phyloP scores from a whole-genome alignment of 345 rosid genomes.

The Brassica juncea region DNA sequence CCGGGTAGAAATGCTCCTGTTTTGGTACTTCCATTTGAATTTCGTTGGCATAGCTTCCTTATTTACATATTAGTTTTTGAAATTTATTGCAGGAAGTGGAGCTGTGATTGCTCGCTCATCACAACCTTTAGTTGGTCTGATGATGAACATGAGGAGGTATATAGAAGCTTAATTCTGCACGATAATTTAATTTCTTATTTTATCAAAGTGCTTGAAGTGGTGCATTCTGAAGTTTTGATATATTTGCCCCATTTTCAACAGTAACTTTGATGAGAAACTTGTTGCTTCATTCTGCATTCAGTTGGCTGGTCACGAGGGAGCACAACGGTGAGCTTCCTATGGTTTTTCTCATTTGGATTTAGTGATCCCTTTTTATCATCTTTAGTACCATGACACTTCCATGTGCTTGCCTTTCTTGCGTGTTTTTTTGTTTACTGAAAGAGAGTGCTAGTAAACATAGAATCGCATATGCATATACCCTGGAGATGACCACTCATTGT shows the following conservation, averaged over 20 bases:
- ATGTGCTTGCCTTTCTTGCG: constrained; percentile 22
- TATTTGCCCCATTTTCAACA: constrained; percentile 39
- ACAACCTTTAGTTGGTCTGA: constrained; percentile 93
- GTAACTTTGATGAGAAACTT: constrained; percentile 92
- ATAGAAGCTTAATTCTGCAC: constrained; percentile 31
- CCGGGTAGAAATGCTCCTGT: constrained; percentile 57
- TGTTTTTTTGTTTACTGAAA: constrained; percentile 6
- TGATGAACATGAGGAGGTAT: constrained; percentile 98
- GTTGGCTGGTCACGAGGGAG: constrained; percentile 51
- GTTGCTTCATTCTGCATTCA: constrained; percentile 86
- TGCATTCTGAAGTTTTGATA: constrained; percentile 15
- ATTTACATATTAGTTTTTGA: constrained; percentile 27
- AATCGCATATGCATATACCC: constrained; percentile 11
- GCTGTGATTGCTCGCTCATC: constrained; percentile 99
- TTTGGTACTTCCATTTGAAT: constrained; percentile 28
- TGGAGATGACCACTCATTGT: constrained; percentile 13
- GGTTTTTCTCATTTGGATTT: background rate
- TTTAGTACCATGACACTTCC: constrained; percentile 18
- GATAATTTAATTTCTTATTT: constrained; percentile 16
- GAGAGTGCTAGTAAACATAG: constrained; percentile 3
- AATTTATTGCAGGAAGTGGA: constrained; percentile 61
- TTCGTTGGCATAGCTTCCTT: constrained; percentile 17
- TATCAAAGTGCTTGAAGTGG: constrained; percentile 28
- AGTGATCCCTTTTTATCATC: constrained; percentile 10
- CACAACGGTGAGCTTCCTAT: constrained; percentile 53